Base-by-base conservation (phyloP, 805 yeast genomes). In the Yamadazyma ubonensis region DNA sequence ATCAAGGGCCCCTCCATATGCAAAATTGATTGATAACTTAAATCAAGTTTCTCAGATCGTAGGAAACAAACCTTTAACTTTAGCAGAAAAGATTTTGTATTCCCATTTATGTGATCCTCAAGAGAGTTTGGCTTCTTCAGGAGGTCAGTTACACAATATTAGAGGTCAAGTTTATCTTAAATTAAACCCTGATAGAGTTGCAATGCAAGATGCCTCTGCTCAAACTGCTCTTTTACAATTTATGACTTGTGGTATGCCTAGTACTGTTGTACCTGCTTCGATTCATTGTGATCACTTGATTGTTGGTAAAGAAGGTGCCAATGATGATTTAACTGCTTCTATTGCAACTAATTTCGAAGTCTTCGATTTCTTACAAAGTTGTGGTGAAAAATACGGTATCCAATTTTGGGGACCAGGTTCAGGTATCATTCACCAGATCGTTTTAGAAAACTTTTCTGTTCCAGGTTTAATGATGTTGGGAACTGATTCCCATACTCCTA, bases 161-260 rank as follows among this genome's bases (percentile, higher is more conserved):
- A 80, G 99, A 68, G 99, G 99, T 52, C 72, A 81, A 36, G 80
- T 90, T 38, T 93, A 93, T 68, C 76, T 93, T 63, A 93, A 93
- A 72, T 76, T 93, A 55, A 80, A 86, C 61, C 99, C 99, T 17
- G 99, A 93, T 62, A 81, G 99, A 63, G 98, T 93, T 34, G 99
- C 99, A 19, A 91, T 95, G 95, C 99, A 93, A 73, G 99, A 93
- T 74, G 99, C 99, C n/a, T 86, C 96, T 22, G 99, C 99, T 14
- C 99, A 93, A 70, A 93, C 91, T 87, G 99, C 99, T n/a, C 73
- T 93, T 52, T 73, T 93, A 54, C 99, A 93, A 70, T 93, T 93
- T 71, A 93, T 93, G 96, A 88, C 97, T 39, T 91, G 96, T 50
- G 95, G 96, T 26, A 79, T 91, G 78, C 72, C 84, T 36, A 65